These are phyloP conservation scores for Wickerhamomyces queroliae DNA, from an alignment of 805 yeast genomes.

Conservation along the genomic window DNA sequence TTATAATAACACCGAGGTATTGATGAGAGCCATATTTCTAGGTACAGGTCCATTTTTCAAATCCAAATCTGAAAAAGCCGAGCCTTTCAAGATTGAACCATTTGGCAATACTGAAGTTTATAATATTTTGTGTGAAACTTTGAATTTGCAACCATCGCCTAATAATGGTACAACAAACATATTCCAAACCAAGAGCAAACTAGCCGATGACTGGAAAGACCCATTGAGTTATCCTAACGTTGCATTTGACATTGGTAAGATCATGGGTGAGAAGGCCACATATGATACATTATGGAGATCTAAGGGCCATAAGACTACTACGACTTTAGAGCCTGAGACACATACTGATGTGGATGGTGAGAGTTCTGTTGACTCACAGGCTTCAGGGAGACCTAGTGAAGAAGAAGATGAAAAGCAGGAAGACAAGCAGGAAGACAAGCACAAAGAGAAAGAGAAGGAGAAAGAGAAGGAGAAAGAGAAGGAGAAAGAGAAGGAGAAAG, in stretches of 20 bases:
- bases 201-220: slow-evolving; percentile 45
- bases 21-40: slow-evolving; percentile 80
- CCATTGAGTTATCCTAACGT: slow-evolving; percentile 42
- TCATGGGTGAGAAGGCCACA: slow-evolving; percentile 41
- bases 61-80: slow-evolving; percentile 10
- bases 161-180: slow-evolving; percentile 50
- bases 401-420: slow-evolving; percentile 12
- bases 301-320: slow-evolving; percentile 7
- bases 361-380: slow-evolving; percentile 3
- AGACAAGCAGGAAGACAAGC: slow-evolving; percentile 11
- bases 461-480: slow-evolving; percentile 10
- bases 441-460: slow-evolving; percentile 18
- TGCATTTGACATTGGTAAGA: slow-evolving; percentile 34
- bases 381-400: slow-evolving; percentile 6
- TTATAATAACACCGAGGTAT: slow-evolving; percentile 65
- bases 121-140: slow-evolving; percentile 63
- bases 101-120: slow-evolving; percentile 72
- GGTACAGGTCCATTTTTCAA: slow-evolving; percentile 78
- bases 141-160: slow-evolving; percentile 42
- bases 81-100: slow-evolving; percentile 40
- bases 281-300: slow-evolving; percentile 38
- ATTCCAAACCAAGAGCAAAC: slow-evolving; percentile 20
- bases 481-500: slow-evolving; percentile 13
- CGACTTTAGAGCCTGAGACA: slow-evolving; percentile 9
- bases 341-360: background rate